Evolutionary conservation across 257 asterid species (phyloP), one percentile per base, ranked within the genome.

Genomic region (Plectranthus barbatus): DNA sequence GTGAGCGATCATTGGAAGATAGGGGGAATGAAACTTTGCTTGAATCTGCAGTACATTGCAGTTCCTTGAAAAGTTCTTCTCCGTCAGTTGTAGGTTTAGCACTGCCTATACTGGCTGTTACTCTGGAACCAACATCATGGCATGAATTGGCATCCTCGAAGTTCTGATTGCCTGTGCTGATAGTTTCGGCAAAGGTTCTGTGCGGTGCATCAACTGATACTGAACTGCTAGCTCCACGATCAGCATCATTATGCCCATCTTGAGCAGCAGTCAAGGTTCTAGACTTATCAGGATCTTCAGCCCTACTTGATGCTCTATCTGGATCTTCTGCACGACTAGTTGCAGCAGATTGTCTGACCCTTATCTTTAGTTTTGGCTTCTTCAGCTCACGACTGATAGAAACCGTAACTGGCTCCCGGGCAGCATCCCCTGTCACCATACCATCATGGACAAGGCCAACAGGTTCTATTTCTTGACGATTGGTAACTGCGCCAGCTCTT

Each of bases 1-100:
- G 80, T 18, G 69, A 24, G 26, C n/a, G 69, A 63, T 71, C 85
- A 41, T 59, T 73, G 4, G 74, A 68, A 12, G 68, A 78, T 2
- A n/a, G 72, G 3, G 74, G 79, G 44, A 72, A 51, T 40, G 77
- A 68, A 39, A 81, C 87, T 74, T 75, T 87, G 79, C 95, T 85
- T 12, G 99, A 93, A 72, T 93, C 99, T 66, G 99, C 97, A 9
- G 96, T 93, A 50, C 97, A 93, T 56, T 90, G 96, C 9, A 93
- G 83, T 58, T 91, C 97, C 80, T 77, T 85, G 45, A 69, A 74
- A n/a, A 82, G 82, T 18, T 86, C 95, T 19, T 85, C 89, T 31
- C 78, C 90, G 14, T 83, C 86, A 3, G 60, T 24, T 14, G 86
- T 74, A 47, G 86, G 86, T 72, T 88, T 91, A 62, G 81, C 93